phyloP scores from a whole-genome alignment of 2,329 filamentous ascomycete genomes.

The Harringtonia lauricola region DNA sequence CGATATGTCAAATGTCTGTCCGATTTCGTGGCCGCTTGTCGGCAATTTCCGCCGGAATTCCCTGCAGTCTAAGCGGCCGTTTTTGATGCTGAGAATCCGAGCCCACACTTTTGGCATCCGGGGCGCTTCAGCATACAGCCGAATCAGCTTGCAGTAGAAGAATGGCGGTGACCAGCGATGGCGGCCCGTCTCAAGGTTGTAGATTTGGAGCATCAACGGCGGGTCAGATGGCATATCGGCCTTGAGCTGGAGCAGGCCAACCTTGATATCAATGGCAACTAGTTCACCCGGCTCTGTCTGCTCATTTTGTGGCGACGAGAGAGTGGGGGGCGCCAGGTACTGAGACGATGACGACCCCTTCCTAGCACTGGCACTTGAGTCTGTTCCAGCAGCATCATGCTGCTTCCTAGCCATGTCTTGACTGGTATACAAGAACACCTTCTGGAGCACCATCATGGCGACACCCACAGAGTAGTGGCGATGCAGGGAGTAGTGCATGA shows the following conservation, averaged over 20 bases:
- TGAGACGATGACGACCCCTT: not conserved
- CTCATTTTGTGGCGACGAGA: not conserved
- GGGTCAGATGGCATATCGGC: constrained; percentile 81
- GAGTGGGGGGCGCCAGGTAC: not conserved
- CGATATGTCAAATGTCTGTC: constrained; percentile 73
- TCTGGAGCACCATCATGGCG: constrained; percentile 62
- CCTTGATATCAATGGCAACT: constrained; percentile 71
- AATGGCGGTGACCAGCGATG: constrained; percentile 85
- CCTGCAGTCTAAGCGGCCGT: constrained; percentile 68
- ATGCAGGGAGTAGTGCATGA: constrained; percentile 84
- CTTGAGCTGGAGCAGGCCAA: constrained; percentile 76
- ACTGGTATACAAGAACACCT: constrained; percentile 50
- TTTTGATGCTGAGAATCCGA: constrained; percentile 72
- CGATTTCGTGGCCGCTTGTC: constrained; percentile 48
- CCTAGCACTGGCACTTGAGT: too few relatives aligned
- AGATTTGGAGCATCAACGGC: constrained; percentile 82
- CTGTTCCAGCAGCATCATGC: not conserved
- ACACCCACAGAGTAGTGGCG: constrained; percentile 84
- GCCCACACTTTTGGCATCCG: constrained; percentile 79
- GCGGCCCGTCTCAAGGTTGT: constrained; percentile 68
- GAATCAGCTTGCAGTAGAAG: constrained; percentile 61
- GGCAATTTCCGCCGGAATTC: constrained; percentile 45
- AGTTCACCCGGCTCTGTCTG: constrained; percentile 42
- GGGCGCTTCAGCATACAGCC: constrained; percentile 82
- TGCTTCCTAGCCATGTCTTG: constrained; percentile 21